Evolutionary conservation across 805 yeast species (phyloP).

Genomic region (Saccharomycopsis malanga): DNA sequence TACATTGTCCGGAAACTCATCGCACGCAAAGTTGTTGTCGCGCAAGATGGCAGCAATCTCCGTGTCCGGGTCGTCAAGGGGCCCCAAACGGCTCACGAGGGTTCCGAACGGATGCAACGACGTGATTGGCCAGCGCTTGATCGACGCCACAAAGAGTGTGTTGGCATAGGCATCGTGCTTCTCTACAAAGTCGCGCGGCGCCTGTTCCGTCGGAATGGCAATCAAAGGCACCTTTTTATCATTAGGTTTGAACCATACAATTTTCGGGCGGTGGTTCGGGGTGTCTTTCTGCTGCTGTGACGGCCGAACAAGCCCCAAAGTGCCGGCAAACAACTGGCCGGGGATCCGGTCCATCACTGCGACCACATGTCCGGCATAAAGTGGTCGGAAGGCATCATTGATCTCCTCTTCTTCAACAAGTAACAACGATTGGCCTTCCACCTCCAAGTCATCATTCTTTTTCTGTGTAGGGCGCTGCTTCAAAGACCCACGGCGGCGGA

Average conservation of each 20-base stretch:
- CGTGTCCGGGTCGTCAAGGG: constrained; percentile 64
- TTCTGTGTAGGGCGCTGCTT: constrained; percentile 95
- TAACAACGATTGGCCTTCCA: constrained; percentile 90
- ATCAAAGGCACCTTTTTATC: constrained; percentile 96
- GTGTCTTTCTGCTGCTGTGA: constrained; percentile 82
- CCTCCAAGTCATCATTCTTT: constrained; percentile 97
- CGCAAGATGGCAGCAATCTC: constrained; percentile 86
- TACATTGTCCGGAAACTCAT: constrained; percentile 57
- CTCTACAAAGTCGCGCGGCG: constrained; percentile 91
- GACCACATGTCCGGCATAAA: constrained; percentile 97
- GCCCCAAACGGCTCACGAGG: constrained; percentile 77
- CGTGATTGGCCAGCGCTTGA: constrained; percentile 98
- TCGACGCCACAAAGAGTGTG: constrained; percentile 85
- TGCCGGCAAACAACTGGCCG: constrained; percentile 92
- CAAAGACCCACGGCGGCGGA: constrained; percentile 73
- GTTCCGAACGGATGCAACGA: constrained; percentile 98
- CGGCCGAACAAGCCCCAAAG: constrained; percentile 88
- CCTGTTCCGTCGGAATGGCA: constrained; percentile 98
- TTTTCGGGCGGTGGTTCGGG: constrained; percentile 61
- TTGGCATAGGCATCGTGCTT: constrained; percentile 78
- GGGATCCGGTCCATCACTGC: constrained; percentile 97
- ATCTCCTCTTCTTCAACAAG: constrained; percentile 94
- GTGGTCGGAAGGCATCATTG: constrained; percentile 84
- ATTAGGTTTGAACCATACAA: constrained; percentile 98
- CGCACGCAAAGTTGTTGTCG: constrained; percentile 76